These are phyloP conservation scores for Falciphora oryzae DNA, from an alignment of 2,329 filamentous ascomycete genomes.

Conservation along the genomic window DNA sequence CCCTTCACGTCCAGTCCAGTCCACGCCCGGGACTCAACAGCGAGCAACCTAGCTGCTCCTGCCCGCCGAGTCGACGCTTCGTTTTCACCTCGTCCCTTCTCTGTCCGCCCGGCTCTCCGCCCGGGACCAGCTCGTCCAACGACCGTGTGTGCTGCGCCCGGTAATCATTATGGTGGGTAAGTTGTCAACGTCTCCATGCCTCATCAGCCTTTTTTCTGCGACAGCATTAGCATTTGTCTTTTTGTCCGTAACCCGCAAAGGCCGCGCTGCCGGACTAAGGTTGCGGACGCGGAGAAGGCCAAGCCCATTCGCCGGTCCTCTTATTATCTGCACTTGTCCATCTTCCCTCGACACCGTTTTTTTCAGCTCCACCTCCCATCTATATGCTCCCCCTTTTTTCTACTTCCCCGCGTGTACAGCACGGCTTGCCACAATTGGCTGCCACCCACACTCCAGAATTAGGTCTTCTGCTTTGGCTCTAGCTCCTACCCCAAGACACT, in stretches of 20 bases:
- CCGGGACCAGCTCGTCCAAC: background rate
- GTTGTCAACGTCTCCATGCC: background rate
- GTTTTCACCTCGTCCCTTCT: background rate
- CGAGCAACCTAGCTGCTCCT: background rate
- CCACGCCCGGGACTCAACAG: background rate
- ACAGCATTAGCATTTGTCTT: background rate
- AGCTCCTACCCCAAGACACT: background rate
- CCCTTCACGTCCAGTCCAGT: background rate
- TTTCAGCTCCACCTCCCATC: background rate
- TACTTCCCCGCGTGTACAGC: background rate
- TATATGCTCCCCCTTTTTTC: background rate
- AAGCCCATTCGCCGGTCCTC: too few relatives aligned
- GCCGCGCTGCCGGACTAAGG: background rate
- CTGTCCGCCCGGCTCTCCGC: background rate
- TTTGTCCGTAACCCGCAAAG: background rate
- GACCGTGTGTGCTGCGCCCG: background rate
- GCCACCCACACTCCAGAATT: background rate
- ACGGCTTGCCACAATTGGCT: background rate
- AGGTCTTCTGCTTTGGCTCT: background rate
- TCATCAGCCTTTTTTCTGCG: background rate
- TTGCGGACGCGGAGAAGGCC: background rate
- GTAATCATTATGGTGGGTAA: background rate
- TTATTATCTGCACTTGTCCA: background rate
- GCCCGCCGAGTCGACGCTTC: background rate
- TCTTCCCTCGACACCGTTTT: background rate